Evolutionary conservation across 2,329 filamentous ascomycete species (phyloP), one percentile per base, ranked within the genome.

Genomic region (Claviceps pusilla): DNA sequence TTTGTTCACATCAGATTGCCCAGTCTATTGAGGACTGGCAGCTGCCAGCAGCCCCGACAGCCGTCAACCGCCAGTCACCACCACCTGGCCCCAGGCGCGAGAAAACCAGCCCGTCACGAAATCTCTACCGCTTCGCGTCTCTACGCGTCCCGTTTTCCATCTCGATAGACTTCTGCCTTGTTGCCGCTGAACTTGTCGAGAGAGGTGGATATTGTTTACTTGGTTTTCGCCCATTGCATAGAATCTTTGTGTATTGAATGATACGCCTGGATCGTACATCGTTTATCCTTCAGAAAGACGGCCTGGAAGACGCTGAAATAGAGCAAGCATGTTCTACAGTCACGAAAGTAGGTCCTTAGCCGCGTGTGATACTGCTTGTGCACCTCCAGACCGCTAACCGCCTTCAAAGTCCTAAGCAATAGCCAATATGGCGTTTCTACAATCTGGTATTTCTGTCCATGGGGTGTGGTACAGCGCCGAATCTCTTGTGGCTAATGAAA

Each of bases 351-450:
- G 9, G 39, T n/a, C 5, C 39, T n/a, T n/a, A 2, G 3, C 5
- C 16, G 6, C 14, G 37, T 31, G 14, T 16, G 28, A 19, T 11
- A 28, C 14, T 14, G 3, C 37, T 45, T 35, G 16, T 42, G 12
- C 11, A 12, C 28, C 33, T 35, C 0, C 4, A 24, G 29, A 10
- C 16, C 42, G 12, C 64, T 70, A 48, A 72, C 61, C 24, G 10
- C 28, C 47, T 16, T n/a, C 24, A 11, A 11, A 84, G 81, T 98
- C 56, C 80, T 98, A 54, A 93, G 84, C 3, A 91, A 80, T 58
- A 83, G 83, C 64, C 85, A 93, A 66, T 87, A 96, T 78, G 93
- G 93, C 54, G 87, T 98, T 55, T 86, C 91, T 14, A 98, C 91
- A 2, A 84, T 98, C 57, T 98, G 93, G 91, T 95, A 75, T 63